Evolutionary conservation across 225 moss, liverwort and hornwort genomes (phyloP), one percentile per base, ranked within the genome.

Genomic region (Pseudisothecium myosuroides): DNA sequence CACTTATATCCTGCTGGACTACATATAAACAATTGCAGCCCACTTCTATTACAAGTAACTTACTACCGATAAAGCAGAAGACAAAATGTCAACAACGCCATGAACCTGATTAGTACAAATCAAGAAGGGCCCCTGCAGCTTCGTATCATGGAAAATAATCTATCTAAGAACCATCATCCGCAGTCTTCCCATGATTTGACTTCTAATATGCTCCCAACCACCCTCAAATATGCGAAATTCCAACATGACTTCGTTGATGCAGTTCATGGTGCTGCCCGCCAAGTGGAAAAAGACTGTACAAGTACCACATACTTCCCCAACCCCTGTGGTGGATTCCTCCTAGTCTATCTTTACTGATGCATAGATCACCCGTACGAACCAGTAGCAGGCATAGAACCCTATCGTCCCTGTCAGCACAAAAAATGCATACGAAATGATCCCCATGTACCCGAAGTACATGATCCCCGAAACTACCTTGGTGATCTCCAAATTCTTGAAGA

Each of bases 341-440:
- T 91, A 98, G 81, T 98, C 98, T 71, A 98, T 97, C 95, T 98
- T 98, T 39, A 98, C 98, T 34, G 98, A 98, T 68, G 97, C 95
- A 82, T 98, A 98, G 92, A 98, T 98, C 89, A 96, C 96, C 85
- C 98, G 95, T 56, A 98, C 98, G 89, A 98, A 98, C 98, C 98
- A 98, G 89, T 98, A 98, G 93, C 98, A 98, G 65, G 98, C 98
- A 83, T 98, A 98, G 86, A 98, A 98, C 34, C 98, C 98, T 92
- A 98, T 95, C 54, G 98, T 98, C 87, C 98, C 98, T 55, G 98
- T 98, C 59, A 98, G 93, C 76, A 98, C 98, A 87, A 98, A 98
- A 89, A 98, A 98, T 63, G 98, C 96, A 76, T 98, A 98, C 17
- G 98, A 98, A 81, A 98, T 96, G 87, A 98, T 98, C 23, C 93